phyloP scores from a whole-genome alignment of 1,284 basidiomycete species.

The Calocybe gambosa region DNA sequence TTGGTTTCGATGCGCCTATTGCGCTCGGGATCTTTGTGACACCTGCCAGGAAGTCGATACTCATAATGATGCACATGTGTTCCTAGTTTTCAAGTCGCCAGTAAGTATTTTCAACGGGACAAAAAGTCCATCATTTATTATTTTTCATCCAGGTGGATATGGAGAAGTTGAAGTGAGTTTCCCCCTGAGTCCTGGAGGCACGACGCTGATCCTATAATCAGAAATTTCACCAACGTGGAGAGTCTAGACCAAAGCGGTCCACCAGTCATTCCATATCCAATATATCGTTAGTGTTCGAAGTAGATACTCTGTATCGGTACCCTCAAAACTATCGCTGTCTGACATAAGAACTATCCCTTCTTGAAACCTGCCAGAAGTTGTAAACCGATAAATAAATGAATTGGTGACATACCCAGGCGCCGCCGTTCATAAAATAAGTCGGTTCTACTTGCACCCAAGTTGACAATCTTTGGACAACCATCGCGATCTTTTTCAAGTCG shows the following conservation, averaged over 20 bases:
- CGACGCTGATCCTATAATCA: constrained; percentile 21
- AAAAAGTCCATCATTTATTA: constrained; percentile 1
- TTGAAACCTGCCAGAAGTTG: constrained; percentile 54
- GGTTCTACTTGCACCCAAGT: constrained; percentile 85
- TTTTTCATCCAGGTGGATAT: constrained; percentile 46
- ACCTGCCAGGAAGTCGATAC: constrained; percentile 73
- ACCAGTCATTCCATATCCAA: constrained; percentile 53
- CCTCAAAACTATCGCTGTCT: no score
- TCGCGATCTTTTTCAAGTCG: constrained; percentile 96
- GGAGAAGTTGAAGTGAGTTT: constrained; percentile 47
- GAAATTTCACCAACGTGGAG: constrained; percentile 56
- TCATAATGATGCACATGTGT: constrained; percentile 77
- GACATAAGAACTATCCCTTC: constrained; percentile 66
- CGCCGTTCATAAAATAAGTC: constrained; percentile 87
- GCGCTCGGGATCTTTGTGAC: constrained; percentile 75
- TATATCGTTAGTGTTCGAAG: constrained; percentile 38
- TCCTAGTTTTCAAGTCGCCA: constrained; percentile 79
- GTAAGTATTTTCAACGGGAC: constrained; percentile 33
- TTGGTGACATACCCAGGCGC: constrained; percentile 51
- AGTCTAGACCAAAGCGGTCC: constrained; percentile 42
- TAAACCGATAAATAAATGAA: neutral
- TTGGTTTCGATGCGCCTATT: constrained; percentile 88
- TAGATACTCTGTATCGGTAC: no score
- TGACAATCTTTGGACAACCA: constrained; percentile 98
- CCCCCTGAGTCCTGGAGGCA: neutral